Base-by-base conservation (phyloP, 345 rosid species). In the Orychophragmus violaceus region DNA sequence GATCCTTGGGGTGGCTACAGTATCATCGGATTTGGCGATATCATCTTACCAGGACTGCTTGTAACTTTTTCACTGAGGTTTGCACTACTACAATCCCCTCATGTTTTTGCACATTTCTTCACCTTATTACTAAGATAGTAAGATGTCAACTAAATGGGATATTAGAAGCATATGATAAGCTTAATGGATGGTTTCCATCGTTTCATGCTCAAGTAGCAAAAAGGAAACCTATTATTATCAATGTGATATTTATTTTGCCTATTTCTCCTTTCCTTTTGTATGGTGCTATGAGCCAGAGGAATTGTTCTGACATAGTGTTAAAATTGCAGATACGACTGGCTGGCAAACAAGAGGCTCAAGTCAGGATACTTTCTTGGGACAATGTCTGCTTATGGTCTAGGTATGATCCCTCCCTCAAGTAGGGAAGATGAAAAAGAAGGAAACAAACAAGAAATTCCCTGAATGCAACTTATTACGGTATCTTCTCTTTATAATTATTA, bases 1-100 rank as follows among this genome's bases (percentile, higher is more conserved):
- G 99, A 94, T 78, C 97, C 99, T 55, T 94, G 99, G 99, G 97
- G 99, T 68, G 99, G 99, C 64, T 90, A 88, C 74, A 90, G 99
- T 66, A 84, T 94, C 70, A 94, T 94, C 61, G 97, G 99, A 24
- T 94, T 94, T 78, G 99, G 99, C 39, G 99, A 94, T 71, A 94
- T 94, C 65, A 90, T 94, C 76, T 79, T 94, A 73, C 97, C 97
- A 1, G 99, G 99, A 62, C 73, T 94, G 52, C 75, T 94, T 49
- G 96, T 90, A n/a, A 88, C 93, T 54, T 90, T 94, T 80, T 84
- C 97, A 23, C 78, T 87, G 33, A 90, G 99, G 99, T 94, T 70
- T 70, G 70, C 51, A 36, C 65, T 48, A 6, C 11, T 35, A 32
- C 24, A 32, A 41, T 45, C 29, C 49, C 58, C 64, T 35, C 22